phyloP scores from a whole-genome alignment of 2,329 filamentous ascomycete species.

The Elsinoe arachidis region DNA sequence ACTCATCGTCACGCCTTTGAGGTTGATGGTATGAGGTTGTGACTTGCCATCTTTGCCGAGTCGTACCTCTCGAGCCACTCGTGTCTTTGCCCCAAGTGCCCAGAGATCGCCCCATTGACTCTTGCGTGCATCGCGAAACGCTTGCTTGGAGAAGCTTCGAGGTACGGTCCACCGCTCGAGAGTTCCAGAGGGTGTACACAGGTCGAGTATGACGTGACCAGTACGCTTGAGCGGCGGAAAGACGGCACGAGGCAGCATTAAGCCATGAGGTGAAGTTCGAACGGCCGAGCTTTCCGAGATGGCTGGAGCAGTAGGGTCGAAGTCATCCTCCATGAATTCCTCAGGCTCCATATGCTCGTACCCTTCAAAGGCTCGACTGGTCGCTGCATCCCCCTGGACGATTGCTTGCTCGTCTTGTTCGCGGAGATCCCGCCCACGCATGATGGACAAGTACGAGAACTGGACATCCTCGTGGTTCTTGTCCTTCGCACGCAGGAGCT shows the following conservation, averaged over 20 bases:
- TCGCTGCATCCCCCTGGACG: constrained; percentile 47
- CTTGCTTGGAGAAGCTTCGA: constrained; percentile 66
- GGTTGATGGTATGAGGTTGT: constrained; percentile 13
- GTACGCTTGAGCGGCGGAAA: constrained; percentile 76
- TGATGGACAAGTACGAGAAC: constrained; percentile 82
- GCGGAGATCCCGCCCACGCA: constrained; percentile 60
- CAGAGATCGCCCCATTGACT: constrained; percentile 86
- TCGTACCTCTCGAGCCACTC: constrained; percentile 53
- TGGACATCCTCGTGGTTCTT: constrained; percentile 83
- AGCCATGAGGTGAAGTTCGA: constrained; percentile 32
- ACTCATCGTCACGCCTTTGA: constrained; percentile 18
- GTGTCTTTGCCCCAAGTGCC: constrained; percentile 88
- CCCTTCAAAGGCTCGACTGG: constrained; percentile 61
- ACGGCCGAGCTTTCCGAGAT: constrained; percentile 11
- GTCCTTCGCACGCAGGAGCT: constrained; percentile 57
- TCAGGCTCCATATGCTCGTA: constrained; percentile 45
- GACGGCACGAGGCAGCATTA: constrained; percentile 69
- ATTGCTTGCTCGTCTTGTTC: constrained; percentile 25
- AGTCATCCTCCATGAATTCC: background rate
- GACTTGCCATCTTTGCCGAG: constrained; percentile 39
- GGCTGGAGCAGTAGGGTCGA: constrained; percentile 17
- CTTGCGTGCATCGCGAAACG: constrained; percentile 89
- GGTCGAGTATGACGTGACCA: constrained; percentile 79
- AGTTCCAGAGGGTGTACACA: constrained; percentile 77
- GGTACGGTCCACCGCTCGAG: constrained; percentile 94